phyloP scores from a whole-genome alignment of 768 basidiomycete species.

The Cystofilobasidium capitatum region DNA sequence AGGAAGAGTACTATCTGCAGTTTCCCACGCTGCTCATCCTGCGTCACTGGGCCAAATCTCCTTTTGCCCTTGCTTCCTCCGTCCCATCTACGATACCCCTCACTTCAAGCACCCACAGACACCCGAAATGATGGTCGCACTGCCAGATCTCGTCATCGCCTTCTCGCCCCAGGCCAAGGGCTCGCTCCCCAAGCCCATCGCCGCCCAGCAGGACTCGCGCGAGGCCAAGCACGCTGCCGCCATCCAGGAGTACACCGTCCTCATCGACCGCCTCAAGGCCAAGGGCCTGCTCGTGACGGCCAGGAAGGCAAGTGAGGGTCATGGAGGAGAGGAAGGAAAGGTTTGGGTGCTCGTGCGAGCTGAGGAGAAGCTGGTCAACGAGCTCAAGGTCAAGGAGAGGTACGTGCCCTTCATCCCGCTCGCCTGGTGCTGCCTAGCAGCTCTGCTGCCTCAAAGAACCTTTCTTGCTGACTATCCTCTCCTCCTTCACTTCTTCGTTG shows the following conservation, averaged over 20 bases:
- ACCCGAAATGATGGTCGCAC: not conserved
- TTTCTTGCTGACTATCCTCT: too few relatives aligned
- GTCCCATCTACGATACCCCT: too few relatives aligned
- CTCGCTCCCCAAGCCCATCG: not conserved
- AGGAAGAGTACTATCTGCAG: too few relatives aligned
- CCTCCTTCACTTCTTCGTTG: not conserved
- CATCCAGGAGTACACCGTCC: constrained; percentile 8
- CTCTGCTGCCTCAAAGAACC: not conserved
- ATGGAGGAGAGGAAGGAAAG: constrained; percentile 5
- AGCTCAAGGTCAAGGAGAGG: constrained; percentile 18
- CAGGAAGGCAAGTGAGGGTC: constrained; percentile 7
- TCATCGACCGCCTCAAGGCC: not conserved
- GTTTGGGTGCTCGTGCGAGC: constrained; percentile 21
- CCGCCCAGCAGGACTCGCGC: not conserved
- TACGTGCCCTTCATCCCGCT: constrained; percentile 2
- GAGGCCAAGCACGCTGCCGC: not conserved
- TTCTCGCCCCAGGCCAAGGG: not conserved
- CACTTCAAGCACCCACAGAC: too few relatives aligned
- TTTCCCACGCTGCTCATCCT: too few relatives aligned
- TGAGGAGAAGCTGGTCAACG: constrained; percentile 6
- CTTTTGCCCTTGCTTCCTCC: too few relatives aligned
- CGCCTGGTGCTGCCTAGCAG: not conserved
- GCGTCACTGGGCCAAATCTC: too few relatives aligned
- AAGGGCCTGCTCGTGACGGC: constrained; percentile 15
- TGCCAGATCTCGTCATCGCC: constrained; percentile 14